Evolutionary conservation across 345 rosid species (phyloP), one percentile per base, ranked within the genome.

Genomic region (Camelina neglecta): DNA sequence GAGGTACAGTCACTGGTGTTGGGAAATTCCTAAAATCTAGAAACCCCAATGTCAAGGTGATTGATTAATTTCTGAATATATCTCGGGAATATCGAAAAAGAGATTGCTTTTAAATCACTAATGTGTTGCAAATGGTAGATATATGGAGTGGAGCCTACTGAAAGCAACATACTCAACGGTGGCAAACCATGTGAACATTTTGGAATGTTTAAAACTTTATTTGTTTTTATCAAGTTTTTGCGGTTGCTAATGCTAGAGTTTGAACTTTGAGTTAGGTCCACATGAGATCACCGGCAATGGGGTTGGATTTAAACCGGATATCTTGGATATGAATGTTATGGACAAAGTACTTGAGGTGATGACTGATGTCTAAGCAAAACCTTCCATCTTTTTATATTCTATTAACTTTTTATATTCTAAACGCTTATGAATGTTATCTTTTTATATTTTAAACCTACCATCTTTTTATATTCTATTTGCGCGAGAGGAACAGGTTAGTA

Each of bases 301-400:
- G 0, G 99, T 95, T 60, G 99, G 99, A 39, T 95, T 95, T 85
- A 92, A 95, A 78, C 99, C 97, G 2, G 97, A 90, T 26, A 95
- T 95, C 45, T 75, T 95, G 78, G 99, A 89, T 85, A 89, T 92
- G 97, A 91, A 92, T 83, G 73, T 94, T 16, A 89, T 94, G 97
- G 97, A 95, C 56, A 87, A 84, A 59, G 99, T 95, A 76, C 85
- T 93, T 8, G 94, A 89, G 96, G 98, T 18, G 18, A 18, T 18
- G 18, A 18, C 18, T 88, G 3, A 26, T 26, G 29, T 26, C 4
- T 26, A 29, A 26, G 35, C 69, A 42, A 39, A 58, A 16, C 56
- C 51, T 63, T 47, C n/a, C 18, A 24, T 26, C 29, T 26, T 26
- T 26, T 26, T 26, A 26, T 26, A 26, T 12, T 41, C 20, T 11